phyloP scores from a whole-genome alignment of 768 basidiomycete genomes.

The Boletus sp. region DNA sequence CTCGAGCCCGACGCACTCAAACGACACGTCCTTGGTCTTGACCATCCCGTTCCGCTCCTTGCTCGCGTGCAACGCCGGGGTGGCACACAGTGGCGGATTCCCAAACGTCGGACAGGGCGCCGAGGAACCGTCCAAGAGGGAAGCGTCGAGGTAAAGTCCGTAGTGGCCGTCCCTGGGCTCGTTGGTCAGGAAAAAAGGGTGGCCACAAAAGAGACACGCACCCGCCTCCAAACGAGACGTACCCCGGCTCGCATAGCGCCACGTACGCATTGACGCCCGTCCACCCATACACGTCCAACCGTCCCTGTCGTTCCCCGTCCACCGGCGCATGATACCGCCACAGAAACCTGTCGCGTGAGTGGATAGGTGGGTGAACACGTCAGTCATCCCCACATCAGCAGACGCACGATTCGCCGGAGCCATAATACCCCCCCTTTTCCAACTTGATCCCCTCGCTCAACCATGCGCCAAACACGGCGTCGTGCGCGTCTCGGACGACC shows the following conservation, averaged over 20 bases:
- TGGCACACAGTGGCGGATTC: conserved; percentile 74
- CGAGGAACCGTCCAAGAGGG: conserved; percentile 80
- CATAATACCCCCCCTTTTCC: conserved; percentile 71
- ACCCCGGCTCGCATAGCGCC: conserved; percentile 76
- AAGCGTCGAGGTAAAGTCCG: conserved; percentile 83
- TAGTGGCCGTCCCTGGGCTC: conserved; percentile 68
- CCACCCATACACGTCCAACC: conserved; percentile 69
- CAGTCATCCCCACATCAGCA: too few relatives aligned
- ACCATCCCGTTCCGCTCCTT: conserved; percentile 22
- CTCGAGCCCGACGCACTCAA: conserved; percentile 90
- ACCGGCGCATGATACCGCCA: conserved; percentile 55
- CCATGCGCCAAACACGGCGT: conserved; percentile 78
- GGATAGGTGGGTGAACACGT: too few relatives aligned
- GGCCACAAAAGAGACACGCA: conserved; percentile 44
- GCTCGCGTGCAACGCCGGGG: conserved; percentile 12
- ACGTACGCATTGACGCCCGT: conserved; percentile 92
- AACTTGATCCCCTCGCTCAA: conserved; percentile 64
- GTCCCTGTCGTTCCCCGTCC: conserved; percentile 21
- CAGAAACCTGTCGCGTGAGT: conserved; percentile 53
- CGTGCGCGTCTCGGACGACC: conserved; percentile 61
- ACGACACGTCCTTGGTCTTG: conserved; percentile 48
- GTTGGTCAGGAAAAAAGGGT: not conserved
- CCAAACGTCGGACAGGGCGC: conserved; percentile 83
- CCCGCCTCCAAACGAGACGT: conserved; percentile 92
- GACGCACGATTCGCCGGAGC: conserved; percentile 82